These are phyloP conservation scores for Blastobotrys mokoenaii DNA, from an alignment of 805 yeast genomes.

Conservation along the genomic window DNA sequence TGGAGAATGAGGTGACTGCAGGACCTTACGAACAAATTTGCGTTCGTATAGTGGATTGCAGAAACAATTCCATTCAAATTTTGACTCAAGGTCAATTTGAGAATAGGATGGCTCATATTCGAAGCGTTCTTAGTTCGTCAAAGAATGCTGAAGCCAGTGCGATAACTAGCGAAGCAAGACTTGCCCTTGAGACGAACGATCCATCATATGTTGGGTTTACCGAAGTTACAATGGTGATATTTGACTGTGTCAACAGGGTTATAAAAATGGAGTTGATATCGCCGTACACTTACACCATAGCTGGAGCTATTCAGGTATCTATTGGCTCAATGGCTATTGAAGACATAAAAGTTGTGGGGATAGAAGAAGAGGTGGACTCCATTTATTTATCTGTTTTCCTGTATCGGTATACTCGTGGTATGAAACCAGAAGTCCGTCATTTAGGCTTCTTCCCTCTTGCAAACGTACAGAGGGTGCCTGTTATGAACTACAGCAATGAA, in stretches of 20 bases:
- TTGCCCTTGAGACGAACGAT: too few relatives aligned
- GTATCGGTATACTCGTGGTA: too few relatives aligned
- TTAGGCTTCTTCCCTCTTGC: too few relatives aligned
- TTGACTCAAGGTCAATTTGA: slow-evolving; percentile 14
- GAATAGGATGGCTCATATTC: slow-evolving; percentile 5
- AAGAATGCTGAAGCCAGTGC: background rate
- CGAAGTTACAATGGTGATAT: background rate
- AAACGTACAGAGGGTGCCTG: too few relatives aligned
- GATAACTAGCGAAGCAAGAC: background rate
- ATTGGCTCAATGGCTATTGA: background rate
- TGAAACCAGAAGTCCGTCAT: too few relatives aligned
- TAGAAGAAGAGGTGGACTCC: background rate
- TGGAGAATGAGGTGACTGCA: background rate
- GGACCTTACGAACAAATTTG: slow-evolving; percentile 1
- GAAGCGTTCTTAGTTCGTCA: background rate
- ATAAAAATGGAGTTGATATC: too few relatives aligned
- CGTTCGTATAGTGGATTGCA: slow-evolving; percentile 17
- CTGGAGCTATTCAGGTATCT: too few relatives aligned
- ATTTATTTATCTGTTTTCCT: background rate
- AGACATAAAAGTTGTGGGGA: background rate
- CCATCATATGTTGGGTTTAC: too few relatives aligned
- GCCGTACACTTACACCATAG: too few relatives aligned
- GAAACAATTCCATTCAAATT: slow-evolving; percentile 9
- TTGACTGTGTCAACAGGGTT: background rate
- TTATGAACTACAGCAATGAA: background rate